phyloP scores from a whole-genome alignment of 345 rosid genomes.

The Geranium rotundifolium region DNA sequence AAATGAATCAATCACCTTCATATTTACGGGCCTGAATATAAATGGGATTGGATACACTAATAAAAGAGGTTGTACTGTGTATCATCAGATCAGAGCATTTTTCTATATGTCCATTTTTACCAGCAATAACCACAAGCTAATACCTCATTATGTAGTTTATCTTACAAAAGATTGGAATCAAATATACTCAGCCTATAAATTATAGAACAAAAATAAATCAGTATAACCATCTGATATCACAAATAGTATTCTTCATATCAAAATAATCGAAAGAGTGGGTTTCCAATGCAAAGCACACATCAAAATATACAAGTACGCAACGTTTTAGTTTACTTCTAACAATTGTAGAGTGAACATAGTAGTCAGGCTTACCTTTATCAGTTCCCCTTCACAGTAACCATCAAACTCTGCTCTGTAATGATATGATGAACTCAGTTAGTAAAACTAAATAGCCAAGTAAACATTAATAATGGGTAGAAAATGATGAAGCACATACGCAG shows the following conservation, averaged over 20 bases:
- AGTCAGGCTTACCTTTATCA: conserved; percentile 62
- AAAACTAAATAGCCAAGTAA: conserved; percentile 10
- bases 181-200: not conserved
- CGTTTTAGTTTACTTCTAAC: not conserved
- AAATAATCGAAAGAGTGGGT: not conserved
- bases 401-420: conserved; percentile 78
- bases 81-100: too few relatives aligned
- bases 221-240: not conserved
- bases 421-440: conserved; percentile 8
- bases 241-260: not conserved
- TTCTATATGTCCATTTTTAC: too few relatives aligned
- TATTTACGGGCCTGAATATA: not conserved
- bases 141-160: not conserved
- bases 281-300: not conserved
- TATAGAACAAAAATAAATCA: too few relatives aligned
- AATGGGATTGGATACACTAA: not conserved
- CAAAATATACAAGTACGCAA: not conserved
- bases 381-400: conserved; percentile 94
- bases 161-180: not conserved
- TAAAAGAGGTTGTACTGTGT: not conserved
- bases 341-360: not conserved
- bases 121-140: too few relatives aligned
- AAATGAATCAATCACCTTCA: not conserved
- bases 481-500: conserved; percentile 29
- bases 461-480: not conserved